Conservation (phyloP, 2,329 filamentous ascomycete species). For the Ceratocystis cacaofunesta region DNA sequence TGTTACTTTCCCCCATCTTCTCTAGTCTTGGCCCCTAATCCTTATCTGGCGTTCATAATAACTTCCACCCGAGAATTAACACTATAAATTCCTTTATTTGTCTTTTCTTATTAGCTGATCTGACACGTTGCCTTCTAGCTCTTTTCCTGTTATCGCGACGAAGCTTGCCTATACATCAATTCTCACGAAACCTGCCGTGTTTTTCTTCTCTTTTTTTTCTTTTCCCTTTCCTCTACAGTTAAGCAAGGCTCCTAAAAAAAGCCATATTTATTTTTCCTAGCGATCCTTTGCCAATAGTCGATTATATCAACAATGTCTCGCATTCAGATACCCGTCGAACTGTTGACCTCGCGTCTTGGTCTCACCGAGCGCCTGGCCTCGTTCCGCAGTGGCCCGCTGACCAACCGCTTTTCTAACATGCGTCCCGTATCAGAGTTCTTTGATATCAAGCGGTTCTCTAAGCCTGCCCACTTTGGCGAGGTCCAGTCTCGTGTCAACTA, state of each 20-base stretch:
- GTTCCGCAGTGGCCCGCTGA: constrained; percentile 56
- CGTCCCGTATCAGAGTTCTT: constrained; percentile 85
- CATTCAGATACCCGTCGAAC: constrained; percentile 85
- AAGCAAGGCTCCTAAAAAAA: too few relatives aligned
- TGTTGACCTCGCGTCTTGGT: constrained; percentile 81
- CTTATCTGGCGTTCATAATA: constrained; percentile 5
- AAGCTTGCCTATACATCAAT: background rate
- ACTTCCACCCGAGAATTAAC: background rate
- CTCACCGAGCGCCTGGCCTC: constrained; percentile 70
- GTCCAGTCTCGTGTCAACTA: constrained; percentile 89
- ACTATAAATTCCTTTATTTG: constrained; percentile 10
- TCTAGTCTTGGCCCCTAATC: constrained; percentile 7
- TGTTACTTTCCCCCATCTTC: constrained; percentile 10
- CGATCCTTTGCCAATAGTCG: background rate
- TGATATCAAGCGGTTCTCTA: constrained; percentile 88
- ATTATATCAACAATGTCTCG: constrained; percentile 47
- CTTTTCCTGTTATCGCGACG: constrained; percentile 7
- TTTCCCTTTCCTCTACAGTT: too few relatives aligned
- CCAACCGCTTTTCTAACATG: constrained; percentile 79
- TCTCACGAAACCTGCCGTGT: background rate
- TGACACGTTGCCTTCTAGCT: constrained; percentile 8
- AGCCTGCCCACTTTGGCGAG: constrained; percentile 81
- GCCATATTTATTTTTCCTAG: too few relatives aligned
- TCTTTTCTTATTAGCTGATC: constrained; percentile 9
- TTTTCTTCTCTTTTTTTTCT: background rate